Base-by-base conservation (phyloP, 163 green algal species). In the Chlamydomonas reinhardtii region DNA sequence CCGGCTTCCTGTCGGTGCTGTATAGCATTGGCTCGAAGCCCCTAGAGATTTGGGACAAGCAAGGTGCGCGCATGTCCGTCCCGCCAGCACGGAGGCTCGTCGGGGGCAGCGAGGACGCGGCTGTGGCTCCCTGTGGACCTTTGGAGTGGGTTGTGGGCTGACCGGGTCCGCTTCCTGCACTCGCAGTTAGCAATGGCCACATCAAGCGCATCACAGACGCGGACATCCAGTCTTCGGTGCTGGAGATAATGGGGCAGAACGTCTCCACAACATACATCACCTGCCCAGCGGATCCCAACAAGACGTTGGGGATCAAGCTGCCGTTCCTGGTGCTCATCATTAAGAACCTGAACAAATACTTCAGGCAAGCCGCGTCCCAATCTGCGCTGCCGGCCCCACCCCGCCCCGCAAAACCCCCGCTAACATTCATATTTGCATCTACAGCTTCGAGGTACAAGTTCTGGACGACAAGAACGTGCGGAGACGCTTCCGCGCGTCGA, bases 301-400 rank as follows among this genome's bases (percentile, higher is more conserved):
- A 96, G 88, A 98, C 97, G 29, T 93, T 99, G 37, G 98, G 98
- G 84, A 99, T 99, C 89, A 98, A 98, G 92, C 92, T 99, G 83
- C 97, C 97, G 29, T 98, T 98, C 92, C 93, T 99, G 68, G 95
- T 87, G 24, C 96, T 99, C 92, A 96, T 99, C 73, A 95, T 99
- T 85, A 99, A 99, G 89, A 99, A 99, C 93, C 87, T 99, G 31
- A 97, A 98, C 81, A 98, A 98, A 87, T 99, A 98, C 91, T 99
- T 99, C 94, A 86, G 80, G 80, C 35, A 79, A 79, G 80, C 56
- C 70, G 31, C 76, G 65, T 48, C 29, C 64, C 43, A 56, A 43
- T 76, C 35, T 39, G 29, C 32, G n/a, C 52, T 81, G 24, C 17
- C 66, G 11, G 71, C 35, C 12, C 31, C 61, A 2, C 17, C 61